A percentile compares a stretch with the other conserved stretches of the same genome.
Conservation (phyloP, 768 basidiomycete species). For the Podaxis carcinomalis region DNA sequence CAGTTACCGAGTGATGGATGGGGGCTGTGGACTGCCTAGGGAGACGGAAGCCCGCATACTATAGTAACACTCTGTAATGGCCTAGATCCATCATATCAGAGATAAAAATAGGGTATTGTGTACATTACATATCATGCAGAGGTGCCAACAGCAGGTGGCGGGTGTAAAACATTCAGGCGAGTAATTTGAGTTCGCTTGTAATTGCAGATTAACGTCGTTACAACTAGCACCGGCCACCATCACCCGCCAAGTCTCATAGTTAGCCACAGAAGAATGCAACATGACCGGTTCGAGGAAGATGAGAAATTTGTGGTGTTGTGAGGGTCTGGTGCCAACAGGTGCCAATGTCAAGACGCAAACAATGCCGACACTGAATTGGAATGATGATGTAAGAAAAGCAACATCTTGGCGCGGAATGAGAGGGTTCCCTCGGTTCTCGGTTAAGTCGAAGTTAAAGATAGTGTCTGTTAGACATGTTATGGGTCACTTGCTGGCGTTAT, state of each 20-base stretch:
- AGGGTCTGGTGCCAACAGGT: neutral
- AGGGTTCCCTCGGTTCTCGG: constrained; percentile 4
- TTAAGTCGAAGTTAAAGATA: neutral
- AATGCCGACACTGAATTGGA: neutral
- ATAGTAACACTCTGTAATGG: neutral
- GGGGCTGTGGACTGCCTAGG: neutral
- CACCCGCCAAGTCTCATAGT: neutral
- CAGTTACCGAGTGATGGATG: neutral
- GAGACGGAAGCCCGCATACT: neutral
- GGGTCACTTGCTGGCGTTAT: neutral
- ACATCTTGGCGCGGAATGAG: neutral
- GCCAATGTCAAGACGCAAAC: neutral
- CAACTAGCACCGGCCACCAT: neutral
- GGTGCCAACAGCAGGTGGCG: neutral
- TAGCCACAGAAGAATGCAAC: neutral
- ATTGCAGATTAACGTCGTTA: neutral
- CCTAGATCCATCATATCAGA: neutral
- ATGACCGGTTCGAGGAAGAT: neutral
- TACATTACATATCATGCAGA: neutral
- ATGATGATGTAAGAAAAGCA: neutral
- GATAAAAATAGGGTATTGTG: neutral
- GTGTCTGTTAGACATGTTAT: neutral
- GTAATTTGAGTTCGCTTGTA: neutral
- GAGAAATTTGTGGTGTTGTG: neutral
- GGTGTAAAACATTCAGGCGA: neutral